phyloP scores from a whole-genome alignment of 2,329 filamentous ascomycete species.

The Diplodia sapinea region DNA sequence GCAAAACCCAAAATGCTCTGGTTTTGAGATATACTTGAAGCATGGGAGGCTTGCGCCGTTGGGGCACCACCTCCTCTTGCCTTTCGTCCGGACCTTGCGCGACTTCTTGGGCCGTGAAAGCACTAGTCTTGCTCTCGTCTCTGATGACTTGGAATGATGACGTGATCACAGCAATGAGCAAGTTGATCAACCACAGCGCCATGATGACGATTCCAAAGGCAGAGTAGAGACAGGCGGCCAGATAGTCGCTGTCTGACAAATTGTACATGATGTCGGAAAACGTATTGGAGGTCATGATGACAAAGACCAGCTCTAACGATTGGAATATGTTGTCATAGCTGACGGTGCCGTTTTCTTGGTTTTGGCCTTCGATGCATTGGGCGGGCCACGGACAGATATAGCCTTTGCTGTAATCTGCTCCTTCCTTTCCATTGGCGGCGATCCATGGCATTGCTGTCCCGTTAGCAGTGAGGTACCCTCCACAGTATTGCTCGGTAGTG shows the following conservation, averaged over 20 bases:
- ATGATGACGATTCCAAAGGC: constrained; percentile 80
- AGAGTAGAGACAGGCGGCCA: constrained; percentile 67
- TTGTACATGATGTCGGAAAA: constrained; percentile 95
- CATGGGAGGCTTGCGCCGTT: constrained; percentile 58
- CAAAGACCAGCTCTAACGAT: constrained; percentile 91
- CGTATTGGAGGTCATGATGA: constrained; percentile 98
- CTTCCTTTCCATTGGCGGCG: constrained; percentile 58
- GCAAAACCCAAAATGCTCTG: constrained; percentile 74
- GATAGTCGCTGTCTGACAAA: constrained; percentile 88
- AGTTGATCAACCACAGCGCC: constrained; percentile 94
- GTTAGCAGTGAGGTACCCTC: constrained; percentile 72
- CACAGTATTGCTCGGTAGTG: constrained; percentile 76
- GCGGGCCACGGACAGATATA: constrained; percentile 87
- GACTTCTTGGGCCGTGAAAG: constrained; percentile 79
- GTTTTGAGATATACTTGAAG: constrained; percentile 78
- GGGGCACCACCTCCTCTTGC: constrained; percentile 40
- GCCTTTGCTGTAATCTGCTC: constrained; percentile 70
- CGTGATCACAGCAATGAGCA: constrained; percentile 94
- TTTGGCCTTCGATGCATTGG: constrained; percentile 77
- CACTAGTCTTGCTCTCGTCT: constrained; percentile 92
- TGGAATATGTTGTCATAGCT: constrained; percentile 95
- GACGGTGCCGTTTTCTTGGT: constrained; percentile 83
- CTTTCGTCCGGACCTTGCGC: constrained; percentile 48
- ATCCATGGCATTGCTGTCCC: constrained; percentile 71
- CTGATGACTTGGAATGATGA: constrained; percentile 98